These are phyloP conservation scores for Fusarium nelsonii DNA, from an alignment of 2,329 filamentous ascomycete genomes.

Conservation along the genomic window DNA sequence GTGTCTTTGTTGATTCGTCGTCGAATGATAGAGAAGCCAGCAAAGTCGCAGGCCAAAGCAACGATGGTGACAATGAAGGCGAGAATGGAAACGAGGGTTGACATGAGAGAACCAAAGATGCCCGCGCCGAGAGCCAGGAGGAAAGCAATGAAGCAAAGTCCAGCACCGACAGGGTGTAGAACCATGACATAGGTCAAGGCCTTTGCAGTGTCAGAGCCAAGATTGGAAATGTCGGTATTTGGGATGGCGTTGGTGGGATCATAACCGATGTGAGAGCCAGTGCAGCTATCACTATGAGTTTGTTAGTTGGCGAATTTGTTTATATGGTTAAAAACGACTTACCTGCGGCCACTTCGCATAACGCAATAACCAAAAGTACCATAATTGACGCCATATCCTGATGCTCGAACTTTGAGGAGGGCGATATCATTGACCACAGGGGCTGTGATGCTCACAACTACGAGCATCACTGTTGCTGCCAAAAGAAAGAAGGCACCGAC, in stretches of 20 bases:
- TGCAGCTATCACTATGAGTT: constrained; percentile 60
- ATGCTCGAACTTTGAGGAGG: constrained; percentile 61
- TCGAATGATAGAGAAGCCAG: constrained; percentile 66
- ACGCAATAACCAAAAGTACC: constrained; percentile 73
- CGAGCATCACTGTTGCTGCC: constrained; percentile 65
- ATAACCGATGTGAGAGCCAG: constrained; percentile 65
- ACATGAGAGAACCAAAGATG: constrained; percentile 64
- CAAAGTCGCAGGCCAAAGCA: constrained; percentile 68
- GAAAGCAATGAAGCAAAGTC: constrained; percentile 70
- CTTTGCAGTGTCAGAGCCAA: constrained; percentile 59
- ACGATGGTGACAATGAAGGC: constrained; percentile 65
- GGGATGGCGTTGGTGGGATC: constrained; percentile 62
- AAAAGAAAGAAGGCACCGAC: constrained; percentile 70
- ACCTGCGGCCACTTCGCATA: constrained; percentile 46
- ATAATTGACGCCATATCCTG: constrained; percentile 61
- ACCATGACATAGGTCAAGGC: constrained; percentile 70
- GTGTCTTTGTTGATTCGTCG: constrained; percentile 64
- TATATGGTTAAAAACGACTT: neutral
- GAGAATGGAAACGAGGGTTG: constrained; percentile 63
- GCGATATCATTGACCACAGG: constrained; percentile 68
- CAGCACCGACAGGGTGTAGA: constrained; percentile 71
- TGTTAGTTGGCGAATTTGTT: constrained; percentile 20
- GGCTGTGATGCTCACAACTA: constrained; percentile 69
- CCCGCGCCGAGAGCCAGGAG: constrained; percentile 66
- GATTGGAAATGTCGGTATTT: constrained; percentile 56